Evolutionary conservation across 257 asterid genomes (phyloP).

Genomic region (Cordia subcordata): DNA sequence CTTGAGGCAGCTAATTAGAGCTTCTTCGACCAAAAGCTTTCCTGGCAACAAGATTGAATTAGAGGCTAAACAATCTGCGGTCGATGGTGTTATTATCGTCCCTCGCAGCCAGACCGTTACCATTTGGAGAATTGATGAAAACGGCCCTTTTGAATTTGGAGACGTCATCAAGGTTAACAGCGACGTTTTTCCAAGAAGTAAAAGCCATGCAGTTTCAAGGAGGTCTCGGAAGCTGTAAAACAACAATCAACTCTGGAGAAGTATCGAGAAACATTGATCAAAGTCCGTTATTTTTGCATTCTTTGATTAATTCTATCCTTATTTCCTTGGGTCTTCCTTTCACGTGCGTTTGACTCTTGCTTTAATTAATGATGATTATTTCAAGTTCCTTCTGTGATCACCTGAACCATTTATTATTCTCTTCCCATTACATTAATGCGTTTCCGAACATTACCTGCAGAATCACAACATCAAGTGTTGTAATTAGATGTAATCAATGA

Average conservation of each 20-base stretch:
- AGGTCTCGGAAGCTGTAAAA: constrained; percentile 14
- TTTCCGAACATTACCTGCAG: too few species aligned
- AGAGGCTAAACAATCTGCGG: constrained; percentile 14
- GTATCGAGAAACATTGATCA: too few species aligned
- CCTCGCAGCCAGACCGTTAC: constrained; percentile 44
- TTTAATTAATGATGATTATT: too few species aligned
- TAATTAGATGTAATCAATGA: too few species aligned
- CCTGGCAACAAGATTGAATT: constrained; percentile 2
- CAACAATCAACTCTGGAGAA: too few species aligned
- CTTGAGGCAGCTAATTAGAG: constrained; percentile 36
- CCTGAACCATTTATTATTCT: too few species aligned
- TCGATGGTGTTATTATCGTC: constrained; percentile 3
- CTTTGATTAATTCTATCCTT: background rate
- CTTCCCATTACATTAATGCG: too few species aligned
- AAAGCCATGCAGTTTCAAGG: constrained; percentile 30
- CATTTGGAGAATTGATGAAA: constrained; percentile 64
- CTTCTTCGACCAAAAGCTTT: constrained; percentile 29
- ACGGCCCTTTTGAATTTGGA: constrained; percentile 38
- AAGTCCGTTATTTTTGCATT: too few species aligned
- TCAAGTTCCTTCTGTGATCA: too few species aligned
- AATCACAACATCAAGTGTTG: too few species aligned
- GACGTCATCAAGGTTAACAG: constrained; percentile 15
- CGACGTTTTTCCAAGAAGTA: constrained; percentile 32
- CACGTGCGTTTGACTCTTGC: background rate
- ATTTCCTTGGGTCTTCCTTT: background rate